Base-by-base conservation (phyloP, 805 yeast species). In the Metschnikowia chrysomelidarum region DNA sequence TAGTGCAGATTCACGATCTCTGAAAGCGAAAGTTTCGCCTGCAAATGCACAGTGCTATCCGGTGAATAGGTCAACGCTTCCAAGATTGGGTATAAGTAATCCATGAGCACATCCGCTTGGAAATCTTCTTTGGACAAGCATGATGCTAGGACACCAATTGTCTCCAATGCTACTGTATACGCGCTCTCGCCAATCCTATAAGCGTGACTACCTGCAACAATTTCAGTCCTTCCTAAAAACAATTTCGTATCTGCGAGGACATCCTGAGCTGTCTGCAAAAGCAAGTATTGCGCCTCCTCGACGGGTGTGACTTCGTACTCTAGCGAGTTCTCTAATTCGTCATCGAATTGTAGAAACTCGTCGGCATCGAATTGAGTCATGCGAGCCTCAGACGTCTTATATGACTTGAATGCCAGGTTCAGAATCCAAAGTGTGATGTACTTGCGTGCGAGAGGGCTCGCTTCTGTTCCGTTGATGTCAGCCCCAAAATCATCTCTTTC, bases 11-110 rank as follows among this genome's bases (percentile, higher is more conserved):
- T 54, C 11, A 58, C 48, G 1, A 67, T 59, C 7, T 57, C 45
- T 0, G 86, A 74, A 4, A 89, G 60, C 3, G 75, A 62, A 13
- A 62, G 39, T 3, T 78, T 60, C 1, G 87, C 76, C 74, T 23
- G 95, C 76, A 50, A 66, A 71, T 38, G 67, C 41, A 44, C 82
- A 54, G 6, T 76, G 56, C 41, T 57, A 26, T 19, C 69, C 56
- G 45, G 75, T 59, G 12, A 71, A 43, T 5, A 76, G 0, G 95
- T 87, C 23, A 91, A 60, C 24, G 78, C 73, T 32, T 86, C 88
- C 17, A 89, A 68, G 0, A 88, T 70, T 0, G 91, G 83, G 47
- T 78, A 86, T 6, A 93, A 55, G 37, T 73, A 69, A 42, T 87
- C 94, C 42, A 86, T 75, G 20, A 91, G 57, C 38, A 82, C 83